Percentiles rank a stretch among this genome's conserved stretches.
These are phyloP conservation scores for Tetratostichococcus sp. DNA, from an alignment of 139 green algal species.

Conservation along the genomic window DNA sequence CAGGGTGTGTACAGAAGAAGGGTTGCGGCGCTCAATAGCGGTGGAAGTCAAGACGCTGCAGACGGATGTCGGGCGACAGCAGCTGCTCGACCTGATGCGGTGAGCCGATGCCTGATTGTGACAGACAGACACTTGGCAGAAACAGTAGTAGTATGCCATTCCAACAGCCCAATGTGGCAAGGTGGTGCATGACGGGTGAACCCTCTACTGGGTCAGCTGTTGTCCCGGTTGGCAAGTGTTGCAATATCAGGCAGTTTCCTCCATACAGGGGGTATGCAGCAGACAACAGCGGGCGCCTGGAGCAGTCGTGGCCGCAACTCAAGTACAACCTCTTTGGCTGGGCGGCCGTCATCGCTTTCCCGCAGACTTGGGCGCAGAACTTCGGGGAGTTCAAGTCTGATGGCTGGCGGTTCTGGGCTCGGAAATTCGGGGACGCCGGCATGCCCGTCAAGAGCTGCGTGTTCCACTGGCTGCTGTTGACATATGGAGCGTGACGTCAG, in stretches of 20 bases:
- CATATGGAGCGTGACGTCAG: neutral
- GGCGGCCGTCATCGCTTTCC: neutral
- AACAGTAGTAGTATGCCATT: too few species aligned
- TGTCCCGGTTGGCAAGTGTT: too few species aligned
- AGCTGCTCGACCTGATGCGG: neutral
- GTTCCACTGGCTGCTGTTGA: neutral
- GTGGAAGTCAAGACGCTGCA: neutral
- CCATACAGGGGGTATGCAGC: neutral
- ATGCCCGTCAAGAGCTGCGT: neutral
- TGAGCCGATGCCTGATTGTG: too few species aligned
- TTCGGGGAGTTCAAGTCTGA: neutral
- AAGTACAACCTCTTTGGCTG: neutral
- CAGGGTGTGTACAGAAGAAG: neutral
- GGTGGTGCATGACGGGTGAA: too few species aligned
- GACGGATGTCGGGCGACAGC: neutral
- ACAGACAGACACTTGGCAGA: too few species aligned
- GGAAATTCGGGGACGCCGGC: neutral
- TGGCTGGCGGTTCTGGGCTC: neutral
- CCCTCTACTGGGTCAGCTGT: too few species aligned
- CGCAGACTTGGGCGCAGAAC: neutral
- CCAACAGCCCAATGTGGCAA: too few species aligned
- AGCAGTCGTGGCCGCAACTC: neutral
- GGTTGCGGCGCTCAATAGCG: neutral
- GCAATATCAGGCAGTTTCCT: too few species aligned
- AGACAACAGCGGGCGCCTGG: neutral